Evolutionary conservation across 2,329 filamentous ascomycete genomes (phyloP), one percentile per base, ranked within the genome.

Genomic region (Dothistroma septosporum): DNA sequence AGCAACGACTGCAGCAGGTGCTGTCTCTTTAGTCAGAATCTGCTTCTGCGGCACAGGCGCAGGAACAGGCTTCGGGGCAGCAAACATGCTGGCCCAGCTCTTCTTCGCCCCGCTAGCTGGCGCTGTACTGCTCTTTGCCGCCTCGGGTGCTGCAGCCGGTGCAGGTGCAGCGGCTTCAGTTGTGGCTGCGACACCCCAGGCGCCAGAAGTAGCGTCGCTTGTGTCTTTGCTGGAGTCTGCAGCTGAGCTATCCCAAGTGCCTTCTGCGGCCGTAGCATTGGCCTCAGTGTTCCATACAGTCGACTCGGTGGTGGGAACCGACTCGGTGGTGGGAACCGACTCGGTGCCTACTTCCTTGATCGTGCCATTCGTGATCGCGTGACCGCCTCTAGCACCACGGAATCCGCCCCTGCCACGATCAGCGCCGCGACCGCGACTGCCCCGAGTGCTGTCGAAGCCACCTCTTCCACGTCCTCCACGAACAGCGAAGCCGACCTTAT

Each of bases 241-340:
- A 24, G 57, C 55, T 12, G 64, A 35, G 16, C 57, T 54, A 44
- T 73, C 69, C 69, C 69, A 71, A 33, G 63, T 65, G 24, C 62
- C 64, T 1, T 62, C 55, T 19, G 61, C 61, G 33, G 63, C 53
- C 21, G 65, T 59, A 4, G 75, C 63, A 63, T 78, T 75, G 37
- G 76, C 70, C 52, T 80, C 74, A 62, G 81, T 75, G 60, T 79
- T 83, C 85, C 85, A 89, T 62, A 83, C 85, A 62, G 78, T 74
- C 14, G 88, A 88, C 72, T 92, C 89, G 64, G 85, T 83, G 63
- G 88, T 90, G 48, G 89, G 87, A 61, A 89, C 80, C 21, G 72
- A 65, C 83, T 78, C 68, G 76, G 81, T 64, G 72, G 88, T 90
- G 48, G 89, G 87, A 61, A 89, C 80, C 21, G 72, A 65, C 83